phyloP scores from a whole-genome alignment of 176 grass and related monocot species.

The Carex scoparia region DNA sequence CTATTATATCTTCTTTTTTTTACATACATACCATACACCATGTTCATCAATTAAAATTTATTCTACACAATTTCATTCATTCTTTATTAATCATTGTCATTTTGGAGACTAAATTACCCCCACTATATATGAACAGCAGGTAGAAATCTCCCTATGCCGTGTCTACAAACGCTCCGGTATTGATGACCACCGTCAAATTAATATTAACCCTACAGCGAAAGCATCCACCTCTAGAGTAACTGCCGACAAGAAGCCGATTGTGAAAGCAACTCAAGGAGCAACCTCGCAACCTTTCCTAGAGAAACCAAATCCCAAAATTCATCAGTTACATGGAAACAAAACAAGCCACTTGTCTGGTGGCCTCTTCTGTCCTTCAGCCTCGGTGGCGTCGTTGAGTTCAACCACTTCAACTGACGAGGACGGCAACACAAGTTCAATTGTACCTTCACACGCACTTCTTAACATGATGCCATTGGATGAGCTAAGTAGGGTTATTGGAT shows the following conservation, averaged over 20 bases:
- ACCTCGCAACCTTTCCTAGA: constrained; percentile 19
- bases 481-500: constrained; percentile 57
- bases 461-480: constrained; percentile 61
- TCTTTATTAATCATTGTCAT: not conserved
- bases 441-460: constrained; percentile 39
- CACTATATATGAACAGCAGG: not conserved
- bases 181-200: constrained; percentile 61
- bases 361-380: constrained; percentile 44
- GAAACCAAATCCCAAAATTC: constrained; percentile 37
- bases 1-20: not conserved
- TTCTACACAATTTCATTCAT: not conserved
- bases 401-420: constrained; percentile 85
- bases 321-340: constrained; percentile 23
- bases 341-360: constrained; percentile 1
- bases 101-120: not conserved
- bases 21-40: not conserved
- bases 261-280: not conserved
- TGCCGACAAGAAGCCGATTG: constrained; percentile 26
- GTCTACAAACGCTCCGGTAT: constrained; percentile 87
- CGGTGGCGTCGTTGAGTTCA: constrained; percentile 53
- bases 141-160: constrained; percentile 83
- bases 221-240: constrained; percentile 39
- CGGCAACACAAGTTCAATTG: constrained; percentile 43
- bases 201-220: constrained; percentile 21
- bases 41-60: not conserved